Evolutionary conservation across 2,329 filamentous ascomycete species (phyloP), one percentile per base, ranked within the genome.

Genomic region (Tolypocladium cylindrosporum): DNA sequence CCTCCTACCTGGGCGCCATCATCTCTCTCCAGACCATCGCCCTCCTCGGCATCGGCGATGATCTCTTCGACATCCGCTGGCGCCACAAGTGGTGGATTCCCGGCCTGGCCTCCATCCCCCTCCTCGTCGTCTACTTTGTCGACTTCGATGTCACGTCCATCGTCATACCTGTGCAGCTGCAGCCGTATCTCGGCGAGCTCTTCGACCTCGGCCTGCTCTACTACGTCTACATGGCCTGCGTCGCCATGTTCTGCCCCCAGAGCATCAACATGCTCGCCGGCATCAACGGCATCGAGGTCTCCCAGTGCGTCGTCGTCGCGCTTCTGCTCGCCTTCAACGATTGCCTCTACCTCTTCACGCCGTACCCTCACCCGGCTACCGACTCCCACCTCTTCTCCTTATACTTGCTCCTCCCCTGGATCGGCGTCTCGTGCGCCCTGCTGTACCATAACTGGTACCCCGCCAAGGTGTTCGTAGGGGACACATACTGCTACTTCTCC

Each of bases 241-340:
- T 99, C 64, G 90, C 93, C 70, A 99, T 99, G 72, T 99, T 99
- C 78, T 96, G 91, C 65, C 92, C 94, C 8, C 97, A 99, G 76
- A 91, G 91, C 73, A 99, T 99, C 82, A 99, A 99, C 78, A 99
- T 99, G 75, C 79, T 99, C n/a, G 94, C 94, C 0, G 94, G 94
- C n/a, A 90, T 99, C 74, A 99, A 99, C 73, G 94, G 94, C 57
- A 94, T 99, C 71, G 94, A 99, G 73, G 94, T 97, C 57, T 86
- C 89, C 13, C 94, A 99, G 75, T 97, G 91, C 60, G 79, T 99
- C 61, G 89, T 96, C 62, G 90, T 99, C 69, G 93, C 92, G 34
- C 72, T 86, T 56, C 82, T 97, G 55, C 84, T 99, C 64, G 83
- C 88, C 60, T 76, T 91, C 70, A 99, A 99, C 76, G 94, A 97